Evolutionary conservation across 1,284 basidiomycete genomes (phyloP).

Genomic region (Uromyces viciae-fabae): DNA sequence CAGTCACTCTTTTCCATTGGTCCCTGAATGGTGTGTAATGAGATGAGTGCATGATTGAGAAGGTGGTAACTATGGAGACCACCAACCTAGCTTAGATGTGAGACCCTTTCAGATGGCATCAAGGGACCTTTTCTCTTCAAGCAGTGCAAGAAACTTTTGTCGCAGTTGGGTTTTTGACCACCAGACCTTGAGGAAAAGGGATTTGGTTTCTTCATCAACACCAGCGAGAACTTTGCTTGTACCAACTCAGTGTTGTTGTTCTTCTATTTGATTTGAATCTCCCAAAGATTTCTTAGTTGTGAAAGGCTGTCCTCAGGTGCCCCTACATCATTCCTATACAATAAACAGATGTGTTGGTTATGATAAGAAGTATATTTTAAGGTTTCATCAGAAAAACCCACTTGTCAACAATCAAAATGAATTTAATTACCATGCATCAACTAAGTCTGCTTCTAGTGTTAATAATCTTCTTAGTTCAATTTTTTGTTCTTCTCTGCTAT

Average conservation of each 20-base stretch:
- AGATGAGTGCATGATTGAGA: neutral
- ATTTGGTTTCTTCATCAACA: neutral
- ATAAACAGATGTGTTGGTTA: neutral
- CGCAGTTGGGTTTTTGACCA: slow-evolving; percentile 4
- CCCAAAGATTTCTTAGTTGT: neutral
- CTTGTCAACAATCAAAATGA: too few species aligned
- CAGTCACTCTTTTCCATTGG: slow-evolving; percentile 12
- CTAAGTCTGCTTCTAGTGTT: neutral
- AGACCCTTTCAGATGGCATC: neutral
- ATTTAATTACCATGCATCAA: neutral
- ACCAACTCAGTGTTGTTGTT: neutral
- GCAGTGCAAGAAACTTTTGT: neutral
- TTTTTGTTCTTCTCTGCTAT: neutral
- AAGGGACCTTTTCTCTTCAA: slow-evolving; percentile 2
- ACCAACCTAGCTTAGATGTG: slow-evolving; percentile 6
- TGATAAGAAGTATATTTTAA: neutral
- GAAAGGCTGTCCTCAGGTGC: neutral
- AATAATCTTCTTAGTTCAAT: neutral
- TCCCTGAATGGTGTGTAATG: neutral
- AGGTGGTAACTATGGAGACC: neutral
- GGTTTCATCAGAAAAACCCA: too few species aligned
- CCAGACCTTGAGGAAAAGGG: slow-evolving; percentile 9
- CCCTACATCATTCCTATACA: neutral
- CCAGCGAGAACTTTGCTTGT: neutral
- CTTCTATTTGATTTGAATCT: neutral